Base-by-base conservation (phyloP, 495 filamentous ascomycete species). In the Penicillium diatomitis region DNA sequence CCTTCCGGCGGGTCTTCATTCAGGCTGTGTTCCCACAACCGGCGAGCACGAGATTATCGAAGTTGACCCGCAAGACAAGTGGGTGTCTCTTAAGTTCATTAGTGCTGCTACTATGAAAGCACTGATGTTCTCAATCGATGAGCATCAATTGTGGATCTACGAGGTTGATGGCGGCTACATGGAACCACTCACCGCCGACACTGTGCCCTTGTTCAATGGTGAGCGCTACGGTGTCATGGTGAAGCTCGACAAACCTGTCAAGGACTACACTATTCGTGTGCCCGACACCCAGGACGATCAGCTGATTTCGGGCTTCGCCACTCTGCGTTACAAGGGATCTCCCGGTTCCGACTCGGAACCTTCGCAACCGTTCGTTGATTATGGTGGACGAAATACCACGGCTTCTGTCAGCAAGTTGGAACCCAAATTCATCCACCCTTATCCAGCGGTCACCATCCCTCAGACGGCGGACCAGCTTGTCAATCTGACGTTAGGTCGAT, bases 1-100 rank as follows among this genome's bases (percentile, higher is more conserved):
- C 9, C 55, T 80, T 31, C 73, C 76, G 2, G 34, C 51, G 0
- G 60, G 60, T 4, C 36, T 71, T 10, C 62, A 69, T 41, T 55
- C 56, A 7, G 65, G 61, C 30, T 80, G 78, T 52, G 57, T 53
- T 4, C 53, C 75, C 1, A 72, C 68, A 33, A 58, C 60, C 5
- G 69, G 71, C 6, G 37, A 52, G 3, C 57, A 58, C 5, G 68
- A 68, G 29, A 56, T 68, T 5, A 61, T 75, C 40, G 47, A 63
- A 11, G 70, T 74, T 5, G 59, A 74, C 30, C 50, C 63, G 10
- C 47, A 48, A 0, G 38, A 67, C 35, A 51, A 58, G 12, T 81
- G 75, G 72, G 57, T 68, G 4, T 71, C 71, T 41, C 57, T 79
- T 6, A 73, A 78, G n/a, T 59, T 80, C 44, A 72, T 79, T 38